Base-by-base conservation (phyloP, 768 basidiomycete species). In the Vararia minispora region DNA sequence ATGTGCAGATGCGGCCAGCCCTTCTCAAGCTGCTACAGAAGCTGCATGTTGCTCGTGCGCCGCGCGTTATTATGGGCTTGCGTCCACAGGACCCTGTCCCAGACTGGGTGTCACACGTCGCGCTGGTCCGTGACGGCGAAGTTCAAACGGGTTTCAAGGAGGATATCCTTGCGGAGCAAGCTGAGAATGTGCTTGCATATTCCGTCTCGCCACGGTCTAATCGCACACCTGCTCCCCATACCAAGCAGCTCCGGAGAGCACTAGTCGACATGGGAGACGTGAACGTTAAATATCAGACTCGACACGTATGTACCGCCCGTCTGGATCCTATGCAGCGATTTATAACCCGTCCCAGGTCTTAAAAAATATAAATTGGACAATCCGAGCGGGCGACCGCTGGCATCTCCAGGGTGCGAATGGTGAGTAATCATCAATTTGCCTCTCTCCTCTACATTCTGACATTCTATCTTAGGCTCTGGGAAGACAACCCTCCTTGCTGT, bases 401-500 rank as follows among this genome's bases (percentile, higher is more conserved):
- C 85, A 92, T 51, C 74, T 99, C 10, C 73, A 79, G 50, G 92
- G 94, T 7, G 62, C 77, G 17, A 99, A 98, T 54, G 94, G 87
- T 80, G 55, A 24, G 62, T 47, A 16, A 6, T 10, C 22, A 5
- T 29, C 6, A 23, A 18, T 20, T 42, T 7, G n/a, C 20, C 9
- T n/a, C 27, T n/a, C n/a, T 12, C 12, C 16, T 32, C 17, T 25
- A 5, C n/a, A 6, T 7, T 20, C n/a, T 37, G 18, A 33, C 10
- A 13, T 28, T 14, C 20, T 4, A 11, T 14, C 17, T 3, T 51
- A 87, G 86, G 94, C 31, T 90, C 88, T 0, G 94, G 94, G 12
- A 99, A 98, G 63, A 91, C 91, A 1, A 98, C 94, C 0, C 77
- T 97, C 5, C 68, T 97, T 16, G 79, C 92, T 13, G 58, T 97